Percentiles rank a stretch among this genome's conserved stretches.
phyloP scores from a whole-genome alignment of 768 basidiomycete species.

The Suillus weaverae region DNA sequence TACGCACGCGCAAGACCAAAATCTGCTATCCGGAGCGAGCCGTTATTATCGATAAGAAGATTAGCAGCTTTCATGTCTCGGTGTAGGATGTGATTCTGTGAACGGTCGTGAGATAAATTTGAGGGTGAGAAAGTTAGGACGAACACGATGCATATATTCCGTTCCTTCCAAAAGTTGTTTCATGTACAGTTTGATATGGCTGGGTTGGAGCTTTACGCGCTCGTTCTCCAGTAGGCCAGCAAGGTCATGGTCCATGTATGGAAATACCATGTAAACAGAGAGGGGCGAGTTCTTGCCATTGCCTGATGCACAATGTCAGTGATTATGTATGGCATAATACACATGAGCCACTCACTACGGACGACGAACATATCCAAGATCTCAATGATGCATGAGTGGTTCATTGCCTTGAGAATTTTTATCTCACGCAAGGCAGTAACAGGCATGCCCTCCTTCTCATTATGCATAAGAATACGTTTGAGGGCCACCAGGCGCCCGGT shows the following conservation, averaged over 20 bases:
- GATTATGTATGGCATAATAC: slow-evolving; percentile 5
- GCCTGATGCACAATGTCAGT: slow-evolving; percentile 37
- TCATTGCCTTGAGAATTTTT: slow-evolving; percentile 89
- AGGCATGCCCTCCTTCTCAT: slow-evolving; percentile 95
- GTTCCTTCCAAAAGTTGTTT: slow-evolving; percentile 95
- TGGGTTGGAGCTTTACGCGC: slow-evolving; percentile 76
- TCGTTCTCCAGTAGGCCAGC: slow-evolving; percentile 93
- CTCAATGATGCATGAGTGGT: slow-evolving; percentile 83
- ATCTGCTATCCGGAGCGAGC: slow-evolving; percentile 87
- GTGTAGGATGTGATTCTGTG: slow-evolving; percentile 92
- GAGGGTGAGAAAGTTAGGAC: slow-evolving; percentile 28
- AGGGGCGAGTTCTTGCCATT: slow-evolving; percentile 64
- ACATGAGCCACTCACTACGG: slow-evolving; percentile 49
- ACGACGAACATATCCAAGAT: slow-evolving; percentile 93
- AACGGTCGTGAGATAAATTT: slow-evolving; percentile 11
- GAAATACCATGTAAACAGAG: slow-evolving; percentile 98
- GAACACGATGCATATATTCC: slow-evolving; percentile 91
- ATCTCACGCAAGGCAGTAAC: slow-evolving; percentile 97
- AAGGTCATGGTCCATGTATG: slow-evolving; percentile 99
- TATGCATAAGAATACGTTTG: slow-evolving; percentile 95
- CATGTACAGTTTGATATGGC: slow-evolving; percentile 94
- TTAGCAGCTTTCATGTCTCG: slow-evolving; percentile 99
- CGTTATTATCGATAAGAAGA: slow-evolving; percentile 85
- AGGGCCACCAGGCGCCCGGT: slow-evolving; percentile 74
- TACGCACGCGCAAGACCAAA: slow-evolving; percentile 92